These are phyloP conservation scores for Mortierella sp. DNA, from an alignment of 371 early-diverging fungal genomes.

Conservation along the genomic window DNA sequence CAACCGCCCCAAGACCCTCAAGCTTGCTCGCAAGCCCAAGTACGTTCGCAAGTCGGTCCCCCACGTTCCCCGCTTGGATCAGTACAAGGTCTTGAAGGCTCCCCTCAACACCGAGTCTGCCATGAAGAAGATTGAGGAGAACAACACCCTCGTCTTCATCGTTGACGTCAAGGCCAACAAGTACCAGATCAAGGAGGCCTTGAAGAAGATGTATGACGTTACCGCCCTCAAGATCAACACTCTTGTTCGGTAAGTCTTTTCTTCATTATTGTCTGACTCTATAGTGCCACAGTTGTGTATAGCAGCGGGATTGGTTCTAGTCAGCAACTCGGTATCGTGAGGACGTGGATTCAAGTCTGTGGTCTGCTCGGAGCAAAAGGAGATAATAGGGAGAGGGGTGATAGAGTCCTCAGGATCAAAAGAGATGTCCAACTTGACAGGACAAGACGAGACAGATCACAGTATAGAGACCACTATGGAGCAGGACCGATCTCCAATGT, in stretches of 20 bases:
- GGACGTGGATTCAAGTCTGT: not conserved
- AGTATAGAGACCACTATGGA: no score
- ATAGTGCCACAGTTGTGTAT: no score
- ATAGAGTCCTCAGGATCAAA: not conserved
- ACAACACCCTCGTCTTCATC: slow-evolving; percentile 99
- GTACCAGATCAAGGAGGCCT: slow-evolving; percentile 97
- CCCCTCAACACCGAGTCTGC: slow-evolving; percentile 98
- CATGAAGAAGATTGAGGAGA: slow-evolving; percentile 99
- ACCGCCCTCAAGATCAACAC: slow-evolving; percentile 97
- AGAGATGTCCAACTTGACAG: not conserved
- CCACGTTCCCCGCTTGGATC: slow-evolving; percentile 81
- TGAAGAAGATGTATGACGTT: slow-evolving; percentile 97
- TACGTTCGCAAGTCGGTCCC: slow-evolving; percentile 92
- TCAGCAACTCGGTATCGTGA: no score
- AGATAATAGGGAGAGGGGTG: not conserved
- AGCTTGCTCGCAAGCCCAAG: slow-evolving; percentile 88
- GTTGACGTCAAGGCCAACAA: slow-evolving; percentile 98
- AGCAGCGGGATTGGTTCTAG: no score
- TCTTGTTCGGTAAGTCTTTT: slow-evolving; percentile 76
- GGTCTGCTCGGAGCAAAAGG: not conserved
- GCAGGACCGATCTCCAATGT: no score
- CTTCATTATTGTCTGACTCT: not conserved
- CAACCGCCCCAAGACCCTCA: slow-evolving; percentile 96
- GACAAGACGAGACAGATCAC: no score
- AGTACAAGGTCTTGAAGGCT: slow-evolving; percentile 91